Conservation (phyloP, 805 yeast genomes). For the Metschnikowia kofuensis region DNA sequence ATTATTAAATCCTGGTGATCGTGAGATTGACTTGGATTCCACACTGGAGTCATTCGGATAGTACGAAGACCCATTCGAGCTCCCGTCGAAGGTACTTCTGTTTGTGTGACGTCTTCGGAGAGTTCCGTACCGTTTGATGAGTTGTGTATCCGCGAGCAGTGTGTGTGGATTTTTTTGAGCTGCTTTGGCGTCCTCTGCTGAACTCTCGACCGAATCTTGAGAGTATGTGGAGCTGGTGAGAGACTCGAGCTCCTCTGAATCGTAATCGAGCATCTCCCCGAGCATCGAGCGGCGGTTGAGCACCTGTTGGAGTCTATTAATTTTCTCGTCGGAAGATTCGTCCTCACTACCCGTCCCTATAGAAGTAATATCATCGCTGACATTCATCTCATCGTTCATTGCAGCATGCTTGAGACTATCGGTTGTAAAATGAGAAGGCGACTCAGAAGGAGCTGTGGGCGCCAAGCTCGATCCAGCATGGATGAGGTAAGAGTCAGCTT, state of each 20-base stretch:
- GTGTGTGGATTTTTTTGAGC: neutral
- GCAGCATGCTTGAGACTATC: neutral
- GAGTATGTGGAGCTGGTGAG: conserved; percentile 7
- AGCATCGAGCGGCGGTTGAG: conserved; percentile 39
- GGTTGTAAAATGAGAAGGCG: conserved; percentile 2
- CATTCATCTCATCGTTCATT: neutral
- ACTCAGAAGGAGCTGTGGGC: conserved; percentile 1
- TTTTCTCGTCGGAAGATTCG: conserved; percentile 11
- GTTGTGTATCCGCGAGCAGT: neutral
- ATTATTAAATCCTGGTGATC: conserved; percentile 7
- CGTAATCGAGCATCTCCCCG: conserved; percentile 45
- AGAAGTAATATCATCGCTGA: neutral
- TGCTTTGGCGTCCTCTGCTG: neutral
- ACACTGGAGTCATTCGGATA: neutral
- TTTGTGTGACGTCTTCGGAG: conserved; percentile 7
- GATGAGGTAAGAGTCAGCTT: neutral
- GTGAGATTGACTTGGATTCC: conserved; percentile 1
- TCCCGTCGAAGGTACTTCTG: conserved; percentile 6
- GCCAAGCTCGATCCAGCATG: conserved; percentile 3
- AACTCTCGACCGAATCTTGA: neutral
- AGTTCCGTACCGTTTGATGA: conserved; percentile 13
- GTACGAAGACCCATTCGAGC: conserved; percentile 4
- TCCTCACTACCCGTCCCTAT: neutral
- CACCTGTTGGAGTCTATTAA: conserved; percentile 26
- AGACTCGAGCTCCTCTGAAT: conserved; percentile 26